Base-by-base conservation (phyloP, 345 rosid genomes). In the Rhodomyrtus tomentosa region DNA sequence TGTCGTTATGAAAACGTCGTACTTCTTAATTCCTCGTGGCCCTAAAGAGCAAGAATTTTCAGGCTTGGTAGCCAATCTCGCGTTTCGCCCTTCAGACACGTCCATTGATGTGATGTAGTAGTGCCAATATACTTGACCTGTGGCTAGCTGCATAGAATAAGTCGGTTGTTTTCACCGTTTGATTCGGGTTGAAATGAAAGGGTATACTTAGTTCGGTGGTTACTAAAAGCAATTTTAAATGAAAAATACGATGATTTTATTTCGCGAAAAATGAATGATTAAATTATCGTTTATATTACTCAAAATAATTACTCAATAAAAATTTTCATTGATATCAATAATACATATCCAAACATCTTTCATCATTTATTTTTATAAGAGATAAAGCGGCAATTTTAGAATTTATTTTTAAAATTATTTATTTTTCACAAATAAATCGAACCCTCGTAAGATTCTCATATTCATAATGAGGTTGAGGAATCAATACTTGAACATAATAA, bases 201-300 rank as follows among this genome's bases (percentile, higher is more conserved):
- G 15, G 21, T 1, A 2, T 5, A 15, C 0, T 29, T 6, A 2
- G 5, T 59, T 29, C 38, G 2, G 2, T 15, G 4, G 9, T 29
- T 27, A 15, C 32, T 56, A n/a, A n/a, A n/a, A 56, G 8, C 21
- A 3, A n/a, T 56, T 56, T 56, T 12, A n/a, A n/a, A n/a, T n/a
- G n/a, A n/a, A n/a, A 58, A 58, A 18, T 0, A 5, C 4, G 16
- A 16, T 0, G 4, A 14, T 58, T 27, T 42, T 6, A 5, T 42
- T 42, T 45, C 49, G 10, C 49, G 9, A 7, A 42, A 45, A 45
- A 45, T 45, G 49, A 45, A 45, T 45, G 10, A 45, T 45, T 45
- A 48, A 48, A 48, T 48, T 11, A 48, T 48, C 50, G 50, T 3
- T 48, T 9, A 11, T 48, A 2, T 48, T 9, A 3, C 50, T 48